Base-by-base conservation (phyloP, 1,284 basidiomycete species). In the Amylostereum chailletii region DNA sequence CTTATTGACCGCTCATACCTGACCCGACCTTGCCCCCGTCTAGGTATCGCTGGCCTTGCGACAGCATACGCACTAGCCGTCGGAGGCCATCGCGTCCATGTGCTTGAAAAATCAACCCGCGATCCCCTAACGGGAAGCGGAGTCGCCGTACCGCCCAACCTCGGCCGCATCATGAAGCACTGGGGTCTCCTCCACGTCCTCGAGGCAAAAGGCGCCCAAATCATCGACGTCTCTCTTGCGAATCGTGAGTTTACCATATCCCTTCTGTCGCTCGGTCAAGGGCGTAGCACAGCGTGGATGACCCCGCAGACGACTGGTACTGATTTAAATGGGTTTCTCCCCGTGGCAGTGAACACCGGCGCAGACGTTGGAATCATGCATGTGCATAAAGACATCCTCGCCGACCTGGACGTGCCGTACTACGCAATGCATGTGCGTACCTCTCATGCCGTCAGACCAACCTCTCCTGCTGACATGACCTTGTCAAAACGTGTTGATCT, bases 21-120 rank as follows among this genome's bases (percentile, higher is more conserved):
- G 6, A 39, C 29, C 31, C 7, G 27, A 45, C 44, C 5, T 42
- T 11, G 33, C 53, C 46, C n/a, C 32, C 2, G 33, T 42, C 5
- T 30, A 54, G 53, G 62, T 37, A 53, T 62, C 34, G 50, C 60
- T 8, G 65, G 65, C 33, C 59, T 66, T 39, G 55, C 60, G 27
- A 48, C 59, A 4, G 64, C 65, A 1, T 58, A 64, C 33, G 55
- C 60, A 1, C 60, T 67, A 45, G 49, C 55, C 55, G 51, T 59
- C 19, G 59, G 57, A 0, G 65, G 65, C 2, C 65, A 67, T 51
- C 52, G 52, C 7, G 65, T 67, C n/a, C 62, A 58, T 6, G 55
- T 66, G n/a, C 51, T 67, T 36, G 62, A 65, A 5, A 40, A 53
- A 47, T 46, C 45, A 26, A 45, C 50, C 39, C 43, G 51, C 43